A percentile compares a stretch with the other conserved stretches of the same genome.
Evolutionary conservation across 2,329 filamentous ascomycete genomes (phyloP).

Genomic region (Xylaria sp.): DNA sequence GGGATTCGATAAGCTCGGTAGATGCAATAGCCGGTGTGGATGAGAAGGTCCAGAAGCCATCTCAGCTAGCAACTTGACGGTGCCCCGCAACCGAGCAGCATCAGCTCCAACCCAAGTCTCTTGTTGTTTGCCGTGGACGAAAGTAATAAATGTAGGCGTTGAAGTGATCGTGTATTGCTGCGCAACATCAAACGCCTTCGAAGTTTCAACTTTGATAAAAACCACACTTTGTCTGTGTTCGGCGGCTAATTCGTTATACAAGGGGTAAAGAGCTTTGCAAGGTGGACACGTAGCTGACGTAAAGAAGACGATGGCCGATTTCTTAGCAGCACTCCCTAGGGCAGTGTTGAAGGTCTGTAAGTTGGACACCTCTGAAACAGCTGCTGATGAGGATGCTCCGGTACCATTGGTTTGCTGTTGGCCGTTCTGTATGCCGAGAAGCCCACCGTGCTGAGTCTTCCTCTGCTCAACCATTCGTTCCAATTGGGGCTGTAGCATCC

Average conservation of each 20-base stretch:
- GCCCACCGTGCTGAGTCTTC: slow-evolving; percentile 61
- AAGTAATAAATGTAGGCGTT: slow-evolving; percentile 91
- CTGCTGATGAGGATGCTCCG: slow-evolving; percentile 40
- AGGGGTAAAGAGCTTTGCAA: slow-evolving; percentile 84
- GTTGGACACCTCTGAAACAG: slow-evolving; percentile 70
- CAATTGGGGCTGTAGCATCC: slow-evolving; percentile 83
- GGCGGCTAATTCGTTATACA: slow-evolving; percentile 82
- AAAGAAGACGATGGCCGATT: slow-evolving; percentile 89
- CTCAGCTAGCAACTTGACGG: slow-evolving; percentile 77
- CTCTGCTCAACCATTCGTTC: slow-evolving; percentile 63
- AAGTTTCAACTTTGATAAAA: slow-evolving; percentile 87
- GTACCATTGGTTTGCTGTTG: slow-evolving; percentile 46
- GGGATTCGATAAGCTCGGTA: slow-evolving; percentile 75
- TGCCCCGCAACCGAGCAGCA: slow-evolving; percentile 72
- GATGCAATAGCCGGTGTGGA: slow-evolving; percentile 75
- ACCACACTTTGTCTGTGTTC: slow-evolving; percentile 75
- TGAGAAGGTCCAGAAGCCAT: slow-evolving; percentile 78
- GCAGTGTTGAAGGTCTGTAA: slow-evolving; percentile 69
- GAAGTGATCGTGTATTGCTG: slow-evolving; percentile 74
- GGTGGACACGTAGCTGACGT: slow-evolving; percentile 88
- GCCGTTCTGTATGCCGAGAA: slow-evolving; percentile 61
- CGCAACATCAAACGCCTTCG: slow-evolving; percentile 71
- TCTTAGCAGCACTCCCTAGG: slow-evolving; percentile 68
- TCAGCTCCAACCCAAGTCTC: slow-evolving; percentile 86
- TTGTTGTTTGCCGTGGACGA: slow-evolving; percentile 78